Conservation (phyloP, 73 alveolate species). For the Paramecium octaurelia region DNA sequence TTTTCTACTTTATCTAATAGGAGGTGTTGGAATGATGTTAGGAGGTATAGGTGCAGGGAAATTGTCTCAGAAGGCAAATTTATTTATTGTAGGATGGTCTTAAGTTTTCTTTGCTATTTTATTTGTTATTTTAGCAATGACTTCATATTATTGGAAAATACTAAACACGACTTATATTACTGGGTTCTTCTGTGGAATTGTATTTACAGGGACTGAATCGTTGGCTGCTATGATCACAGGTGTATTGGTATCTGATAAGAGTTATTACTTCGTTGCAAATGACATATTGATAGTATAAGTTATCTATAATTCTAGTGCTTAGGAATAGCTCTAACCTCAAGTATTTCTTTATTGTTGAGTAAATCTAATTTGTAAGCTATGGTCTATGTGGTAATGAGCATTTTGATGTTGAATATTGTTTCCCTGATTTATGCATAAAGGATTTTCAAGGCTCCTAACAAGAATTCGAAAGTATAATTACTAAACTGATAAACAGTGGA, state of each 20-base stretch:
- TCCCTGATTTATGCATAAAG: neutral
- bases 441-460: neutral
- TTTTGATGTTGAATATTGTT: neutral
- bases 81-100: neutral
- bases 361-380: neutral
- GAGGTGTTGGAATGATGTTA: neutral
- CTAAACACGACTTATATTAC: neutral
- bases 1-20: neutral
- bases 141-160: neutral
- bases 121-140: neutral
- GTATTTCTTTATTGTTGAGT: neutral
- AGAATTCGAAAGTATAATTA: neutral
- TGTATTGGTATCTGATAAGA: neutral
- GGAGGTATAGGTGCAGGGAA: constrained; percentile 4
- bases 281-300: neutral
- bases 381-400: neutral
- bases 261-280: constrained; percentile 7
- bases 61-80: neutral
- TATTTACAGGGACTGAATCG: neutral
- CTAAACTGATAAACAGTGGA: neutral
- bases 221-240: neutral
- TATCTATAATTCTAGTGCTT: neutral
- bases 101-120: neutral
- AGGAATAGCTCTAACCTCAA: neutral
- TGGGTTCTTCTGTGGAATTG: neutral